These are phyloP conservation scores for Plenodomus biglobosus DNA, from an alignment of 2,329 filamentous ascomycete species.

Conservation along the genomic window DNA sequence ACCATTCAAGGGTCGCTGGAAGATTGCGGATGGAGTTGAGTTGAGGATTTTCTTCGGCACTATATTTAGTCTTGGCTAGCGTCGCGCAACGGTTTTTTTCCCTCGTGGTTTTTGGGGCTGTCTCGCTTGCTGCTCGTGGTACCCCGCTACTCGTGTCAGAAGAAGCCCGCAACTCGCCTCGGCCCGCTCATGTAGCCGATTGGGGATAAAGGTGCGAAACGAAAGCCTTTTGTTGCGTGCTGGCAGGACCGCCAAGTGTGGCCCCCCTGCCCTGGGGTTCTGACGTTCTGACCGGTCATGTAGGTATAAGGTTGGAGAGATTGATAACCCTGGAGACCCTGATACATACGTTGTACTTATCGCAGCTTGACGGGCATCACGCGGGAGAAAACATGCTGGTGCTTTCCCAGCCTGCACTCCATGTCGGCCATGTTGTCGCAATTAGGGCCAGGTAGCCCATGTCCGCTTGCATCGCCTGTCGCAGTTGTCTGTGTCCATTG, in stretches of 20 bases:
- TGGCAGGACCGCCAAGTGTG: neutral
- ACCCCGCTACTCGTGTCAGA: neutral
- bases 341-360: no score
- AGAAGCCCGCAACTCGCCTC: neutral
- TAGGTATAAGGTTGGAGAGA: neutral
- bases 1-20: neutral
- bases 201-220: neutral
- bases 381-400: neutral
- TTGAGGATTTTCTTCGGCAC: neutral
- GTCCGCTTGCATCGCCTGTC: neutral
- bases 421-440: no score
- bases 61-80: neutral
- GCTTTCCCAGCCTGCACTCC: neutral
- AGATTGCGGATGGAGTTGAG: neutral
- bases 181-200: neutral
- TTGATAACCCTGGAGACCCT: neutral
- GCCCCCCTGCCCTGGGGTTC: neutral
- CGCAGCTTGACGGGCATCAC: neutral
- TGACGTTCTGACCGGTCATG: neutral
- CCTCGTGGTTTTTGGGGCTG: neutral
- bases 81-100: neutral
- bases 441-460: neutral
- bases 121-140: neutral
- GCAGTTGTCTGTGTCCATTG: constrained; percentile 4
- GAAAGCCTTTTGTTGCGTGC: neutral